Conservation (phyloP, 495 filamentous ascomycete species). For the Lasiosphaeria miniovina region DNA sequence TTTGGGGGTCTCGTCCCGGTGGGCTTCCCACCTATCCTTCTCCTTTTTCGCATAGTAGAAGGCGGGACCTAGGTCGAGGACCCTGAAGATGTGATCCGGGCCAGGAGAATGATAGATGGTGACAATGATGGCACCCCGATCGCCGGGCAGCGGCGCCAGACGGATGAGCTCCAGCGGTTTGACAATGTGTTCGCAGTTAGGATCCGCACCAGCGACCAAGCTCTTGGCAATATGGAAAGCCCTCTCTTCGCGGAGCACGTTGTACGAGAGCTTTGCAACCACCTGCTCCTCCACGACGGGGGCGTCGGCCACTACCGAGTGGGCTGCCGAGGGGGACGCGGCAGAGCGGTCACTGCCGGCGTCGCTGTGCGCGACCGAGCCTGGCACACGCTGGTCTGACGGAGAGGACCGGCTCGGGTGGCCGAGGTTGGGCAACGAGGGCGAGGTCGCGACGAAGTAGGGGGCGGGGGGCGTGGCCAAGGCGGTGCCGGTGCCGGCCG, state of each 20-base stretch:
- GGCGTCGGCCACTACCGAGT: conserved; percentile 27
- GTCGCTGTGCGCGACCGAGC: conserved; percentile 33
- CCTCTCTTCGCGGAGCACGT: conserved; percentile 75
- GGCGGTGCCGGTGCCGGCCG: conserved; percentile 20
- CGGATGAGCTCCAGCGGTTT: conserved; percentile 70
- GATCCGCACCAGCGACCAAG: conserved; percentile 67
- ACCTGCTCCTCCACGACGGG: conserved; percentile 51
- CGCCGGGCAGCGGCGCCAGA: conserved; percentile 60
- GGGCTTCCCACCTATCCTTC: conserved; percentile 45
- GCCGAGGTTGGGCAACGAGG: conserved; percentile 28
- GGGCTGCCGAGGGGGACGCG: conserved; percentile 26
- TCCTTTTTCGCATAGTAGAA: conserved; percentile 56
- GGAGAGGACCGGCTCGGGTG: conserved; percentile 32
- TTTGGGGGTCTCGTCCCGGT: conserved; percentile 31
- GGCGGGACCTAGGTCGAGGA: conserved; percentile 75
- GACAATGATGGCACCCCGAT: conserved; percentile 63
- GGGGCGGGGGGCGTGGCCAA: conserved; percentile 15
- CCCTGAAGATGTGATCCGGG: conserved; percentile 62
- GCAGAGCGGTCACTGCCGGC: conserved; percentile 38
- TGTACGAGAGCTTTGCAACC: conserved; percentile 73
- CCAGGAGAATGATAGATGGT: conserved; percentile 79
- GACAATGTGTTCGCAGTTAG: conserved; percentile 68
- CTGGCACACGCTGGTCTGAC: conserved; percentile 32
- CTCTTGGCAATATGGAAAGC: conserved; percentile 76
- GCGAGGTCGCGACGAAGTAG: conserved; percentile 27